Evolutionary conservation across 2,329 filamentous ascomycete species (phyloP).

Genomic region (Keithomyces neogunnii): DNA sequence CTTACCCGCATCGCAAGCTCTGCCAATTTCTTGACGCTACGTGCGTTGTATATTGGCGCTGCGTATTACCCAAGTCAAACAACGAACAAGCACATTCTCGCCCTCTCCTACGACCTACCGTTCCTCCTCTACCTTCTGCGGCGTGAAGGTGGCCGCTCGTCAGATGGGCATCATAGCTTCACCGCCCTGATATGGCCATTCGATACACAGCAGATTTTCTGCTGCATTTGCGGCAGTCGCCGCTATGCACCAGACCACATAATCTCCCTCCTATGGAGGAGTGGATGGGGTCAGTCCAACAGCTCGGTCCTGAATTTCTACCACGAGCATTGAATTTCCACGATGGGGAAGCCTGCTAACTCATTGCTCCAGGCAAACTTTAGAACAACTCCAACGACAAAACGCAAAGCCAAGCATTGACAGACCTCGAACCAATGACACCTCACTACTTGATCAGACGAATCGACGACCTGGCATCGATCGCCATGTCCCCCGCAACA

Average conservation of each 20-base stretch:
- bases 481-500: constrained; percentile 47
- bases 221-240: constrained; percentile 68
- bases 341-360: not conserved
- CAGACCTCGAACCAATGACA: constrained; percentile 35
- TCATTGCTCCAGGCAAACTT: constrained; percentile 27
- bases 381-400: constrained; percentile 37
- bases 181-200: constrained; percentile 37
- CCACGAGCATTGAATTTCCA: not conserved
- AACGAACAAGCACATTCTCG: not conserved
- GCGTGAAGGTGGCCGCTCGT: constrained; percentile 14
- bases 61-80: not conserved
- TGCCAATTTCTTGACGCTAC: not conserved
- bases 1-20: not conserved
- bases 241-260: constrained; percentile 72
- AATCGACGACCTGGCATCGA: constrained; percentile 44
- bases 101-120: not conserved
- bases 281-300: constrained; percentile 81
- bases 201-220: constrained; percentile 74
- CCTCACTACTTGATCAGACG: constrained; percentile 36
- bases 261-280: constrained; percentile 77
- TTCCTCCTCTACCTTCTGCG: constrained; percentile 3
- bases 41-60: not conserved
- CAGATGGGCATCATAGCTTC: constrained; percentile 30
- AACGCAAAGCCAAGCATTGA: constrained; percentile 33
- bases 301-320: too few relatives aligned